phyloP scores from a whole-genome alignment of 345 rosid genomes.

The Citropsis articulata region DNA sequence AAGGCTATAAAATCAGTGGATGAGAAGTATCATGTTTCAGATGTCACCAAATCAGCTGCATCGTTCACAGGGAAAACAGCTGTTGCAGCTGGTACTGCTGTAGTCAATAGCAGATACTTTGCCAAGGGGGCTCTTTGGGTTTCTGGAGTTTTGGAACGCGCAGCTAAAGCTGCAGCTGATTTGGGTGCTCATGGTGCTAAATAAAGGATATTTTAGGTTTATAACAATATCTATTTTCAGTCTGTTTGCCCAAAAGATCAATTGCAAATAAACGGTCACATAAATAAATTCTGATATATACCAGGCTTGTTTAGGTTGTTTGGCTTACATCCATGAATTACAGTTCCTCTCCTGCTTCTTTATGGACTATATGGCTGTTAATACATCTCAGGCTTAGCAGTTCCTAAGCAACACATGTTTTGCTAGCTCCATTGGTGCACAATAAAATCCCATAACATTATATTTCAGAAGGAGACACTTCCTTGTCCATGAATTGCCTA shows the following conservation, averaged over 20 bases:
- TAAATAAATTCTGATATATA: conserved; percentile 10
- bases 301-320: background rate
- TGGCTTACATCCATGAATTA: no score
- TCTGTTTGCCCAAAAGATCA: background rate
- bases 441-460: background rate
- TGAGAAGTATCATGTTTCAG: conserved; percentile 61
- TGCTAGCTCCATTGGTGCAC: background rate
- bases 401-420: background rate
- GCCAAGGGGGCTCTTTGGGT: conserved; percentile 88
- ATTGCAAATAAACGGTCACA: conserved; percentile 4
- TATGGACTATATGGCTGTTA: background rate
- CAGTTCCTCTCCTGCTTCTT: background rate
- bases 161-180: conserved; percentile 70
- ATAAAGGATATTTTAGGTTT: conserved; percentile 10
- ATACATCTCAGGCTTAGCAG: background rate
- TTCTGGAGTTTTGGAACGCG: conserved; percentile 57
- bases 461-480: background rate
- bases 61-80: conserved; percentile 63
- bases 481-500: background rate
- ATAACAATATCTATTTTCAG: background rate
- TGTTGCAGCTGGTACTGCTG: conserved; percentile 58
- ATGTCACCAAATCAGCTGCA: conserved; percentile 63
- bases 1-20: conserved; percentile 61
- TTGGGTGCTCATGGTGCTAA: conserved; percentile 48
- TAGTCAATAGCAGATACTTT: conserved; percentile 68